These are phyloP conservation scores for Monotropa hypopitys DNA, from an alignment of 179 eudicot genomes.

Conservation along the genomic window DNA sequence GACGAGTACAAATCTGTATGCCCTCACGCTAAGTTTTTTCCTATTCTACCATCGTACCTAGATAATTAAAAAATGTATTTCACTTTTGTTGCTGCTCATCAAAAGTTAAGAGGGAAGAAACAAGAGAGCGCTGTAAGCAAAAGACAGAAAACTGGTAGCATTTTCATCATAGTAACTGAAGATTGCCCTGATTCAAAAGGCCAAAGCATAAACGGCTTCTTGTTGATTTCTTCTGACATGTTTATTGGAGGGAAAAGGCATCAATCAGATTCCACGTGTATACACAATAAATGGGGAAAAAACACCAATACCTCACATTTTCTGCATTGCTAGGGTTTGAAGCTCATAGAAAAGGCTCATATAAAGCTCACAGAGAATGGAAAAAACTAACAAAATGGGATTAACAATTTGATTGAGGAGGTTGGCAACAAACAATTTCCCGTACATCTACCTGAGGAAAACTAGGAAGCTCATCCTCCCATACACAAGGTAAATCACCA, in stretches of 20 bases:
- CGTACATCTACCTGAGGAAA: conserved; percentile 68
- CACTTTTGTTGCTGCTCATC: neutral
- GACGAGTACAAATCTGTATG: too few species aligned
- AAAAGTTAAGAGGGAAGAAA: neutral
- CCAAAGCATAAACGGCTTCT: neutral
- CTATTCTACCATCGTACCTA: neutral
- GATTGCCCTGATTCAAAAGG: neutral
- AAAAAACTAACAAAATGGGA: neutral
- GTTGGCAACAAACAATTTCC: neutral
- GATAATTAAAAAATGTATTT: neutral
- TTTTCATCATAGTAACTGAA: neutral
- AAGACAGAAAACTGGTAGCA: neutral
- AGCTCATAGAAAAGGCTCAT: neutral
- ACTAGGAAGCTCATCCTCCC: conserved; percentile 79
- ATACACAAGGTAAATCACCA: conserved; percentile 88
- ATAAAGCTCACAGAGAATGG: neutral
- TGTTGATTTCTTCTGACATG: neutral
- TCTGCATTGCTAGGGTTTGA: neutral
- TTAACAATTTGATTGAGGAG: conserved; percentile 1
- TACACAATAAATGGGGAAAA: neutral
- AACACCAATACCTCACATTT: neutral
- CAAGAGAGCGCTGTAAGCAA: neutral
- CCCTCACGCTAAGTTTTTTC: neutral
- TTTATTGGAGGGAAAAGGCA: neutral
- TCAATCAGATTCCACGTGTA: neutral